phyloP scores from a whole-genome alignment of 306 rosid genomes.

The Geum urbanum region DNA sequence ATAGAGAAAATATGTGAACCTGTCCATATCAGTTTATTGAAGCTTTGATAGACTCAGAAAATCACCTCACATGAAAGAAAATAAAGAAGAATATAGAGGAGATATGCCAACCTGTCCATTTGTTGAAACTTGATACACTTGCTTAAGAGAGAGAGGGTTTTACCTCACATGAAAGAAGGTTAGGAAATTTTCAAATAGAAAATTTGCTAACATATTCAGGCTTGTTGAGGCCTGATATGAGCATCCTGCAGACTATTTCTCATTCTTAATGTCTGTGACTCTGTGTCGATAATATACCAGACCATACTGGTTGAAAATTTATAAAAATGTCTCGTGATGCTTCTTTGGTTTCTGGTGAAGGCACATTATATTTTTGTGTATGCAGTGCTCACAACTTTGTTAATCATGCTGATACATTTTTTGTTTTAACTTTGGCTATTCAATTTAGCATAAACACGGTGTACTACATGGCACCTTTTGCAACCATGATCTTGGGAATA shows the following conservation, averaged over 20 bases:
- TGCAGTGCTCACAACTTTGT: background rate
- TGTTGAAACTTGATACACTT: too few relatives aligned
- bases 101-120: too few relatives aligned
- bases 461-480: slow-evolving; percentile 97
- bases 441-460: slow-evolving; percentile 83
- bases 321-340: too few relatives aligned
- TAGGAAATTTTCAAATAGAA: background rate
- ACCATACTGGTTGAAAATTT: too few relatives aligned
- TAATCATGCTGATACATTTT: background rate
- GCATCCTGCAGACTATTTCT: background rate
- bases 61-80: too few relatives aligned
- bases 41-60: too few relatives aligned
- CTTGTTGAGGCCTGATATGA: background rate
- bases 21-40: too few relatives aligned
- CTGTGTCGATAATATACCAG: too few relatives aligned
- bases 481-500: slow-evolving; percentile 92
- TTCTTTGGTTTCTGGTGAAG: too few relatives aligned
- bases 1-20: too few relatives aligned
- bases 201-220: background rate
- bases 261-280: too few relatives aligned
- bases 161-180: background rate
- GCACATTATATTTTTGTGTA: background rate
- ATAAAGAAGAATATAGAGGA: too few relatives aligned
- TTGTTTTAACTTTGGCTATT: background rate
- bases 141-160: background rate